Evolutionary conservation across 1,139 yeast species (phyloP), one percentile per base, ranked within the genome.

Genomic region (Pichia terricola): DNA sequence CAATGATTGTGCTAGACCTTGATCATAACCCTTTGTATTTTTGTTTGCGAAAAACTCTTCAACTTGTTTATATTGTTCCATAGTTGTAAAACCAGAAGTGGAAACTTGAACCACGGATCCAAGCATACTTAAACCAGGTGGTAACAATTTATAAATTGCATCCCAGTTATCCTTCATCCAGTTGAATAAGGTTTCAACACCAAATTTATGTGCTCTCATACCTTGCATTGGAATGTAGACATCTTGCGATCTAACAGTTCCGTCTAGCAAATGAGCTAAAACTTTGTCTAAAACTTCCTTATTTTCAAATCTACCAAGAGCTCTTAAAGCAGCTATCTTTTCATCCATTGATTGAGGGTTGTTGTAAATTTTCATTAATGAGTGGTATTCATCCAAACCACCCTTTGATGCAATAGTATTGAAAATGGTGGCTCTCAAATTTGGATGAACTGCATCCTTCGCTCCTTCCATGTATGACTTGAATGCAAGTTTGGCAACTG

Each of bases 81-180:
- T 63, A 47, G 77, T 73, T 39, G 89, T 75, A 65, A 82, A 84
- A 3, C 85, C 81, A 33, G 81, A 67, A 9, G 85, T 71, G 40
- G 79, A 66, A 42, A 81, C 53, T 40, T 71, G 69, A 35, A 88
- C 82, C 46, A 89, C 79, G 22, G 81, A 70, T 38, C 91, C 83
- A 53, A 89, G 71, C 81, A 88, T 76, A 26, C 87, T 73, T 50
- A 83, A 73, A 30, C 85, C 81, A n/a, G 94, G 87, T 40, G 96
- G 95, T 60, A 86, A 73, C 54, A 73, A 68, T 59, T 75, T 70
- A 53, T 67, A 65, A 50, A 89, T 62, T 40, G 65, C 70, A 47
- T 77, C 86, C 89, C 94, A 88, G 62, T 88, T 80, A n/a, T 52
- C 56, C 52, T 75, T 74, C 54, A 81, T 60, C 95, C 96, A 89